Evolutionary conservation across 306 rosid genomes (phyloP), one percentile per base, ranked within the genome.

Genomic region (Phaseolus lunatus): DNA sequence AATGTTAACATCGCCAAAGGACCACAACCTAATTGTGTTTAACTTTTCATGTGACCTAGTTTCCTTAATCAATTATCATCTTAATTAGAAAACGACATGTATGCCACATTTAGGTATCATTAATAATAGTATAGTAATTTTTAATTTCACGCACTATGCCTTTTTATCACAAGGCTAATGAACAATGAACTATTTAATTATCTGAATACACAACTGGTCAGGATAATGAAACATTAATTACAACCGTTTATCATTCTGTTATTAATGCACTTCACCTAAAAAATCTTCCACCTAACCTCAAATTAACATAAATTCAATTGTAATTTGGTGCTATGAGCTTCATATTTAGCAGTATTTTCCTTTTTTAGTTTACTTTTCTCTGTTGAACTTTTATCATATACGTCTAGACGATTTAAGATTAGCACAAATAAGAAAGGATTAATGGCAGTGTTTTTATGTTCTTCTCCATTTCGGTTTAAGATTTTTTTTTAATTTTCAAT

Each of bases 1-100:
- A 33, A 27, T 39, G 85, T 75, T 82, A 82, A 77, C 82, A 27
- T 82, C 85, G 52, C 63, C 33, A 31, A 37, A 48, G 58, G 73
- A 43, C 75, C 56, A 23, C 44, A 39, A 41, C 9, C 63, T 70
- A 82, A 62, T 29, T 22, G 16, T 62, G 67, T 49, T 81, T 75
- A 70, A 27, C 47, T n/a, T 50, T 61, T 59, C 69, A 76, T 52
- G 74, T 22, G 73, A 61, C 16, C 2, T 20, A 29, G 41, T 68
- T 59, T 69, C 43, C 9, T 31, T 69, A 37, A 45, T 68, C 66
- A 16, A 57, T 44, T 23, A 53, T 44, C 53, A 0, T 29, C 24
- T 75, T 56, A 67, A 66, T 39, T 81, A 59, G 62, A 80, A 58
- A 74, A 67, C 27, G 76, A 59, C 16, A 14, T 7, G 1, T 33